A percentile compares a stretch with the other conserved stretches of the same genome.
Conservation (phyloP, 495 filamentous ascomycete genomes). For the Alectoria sarmentosa region DNA sequence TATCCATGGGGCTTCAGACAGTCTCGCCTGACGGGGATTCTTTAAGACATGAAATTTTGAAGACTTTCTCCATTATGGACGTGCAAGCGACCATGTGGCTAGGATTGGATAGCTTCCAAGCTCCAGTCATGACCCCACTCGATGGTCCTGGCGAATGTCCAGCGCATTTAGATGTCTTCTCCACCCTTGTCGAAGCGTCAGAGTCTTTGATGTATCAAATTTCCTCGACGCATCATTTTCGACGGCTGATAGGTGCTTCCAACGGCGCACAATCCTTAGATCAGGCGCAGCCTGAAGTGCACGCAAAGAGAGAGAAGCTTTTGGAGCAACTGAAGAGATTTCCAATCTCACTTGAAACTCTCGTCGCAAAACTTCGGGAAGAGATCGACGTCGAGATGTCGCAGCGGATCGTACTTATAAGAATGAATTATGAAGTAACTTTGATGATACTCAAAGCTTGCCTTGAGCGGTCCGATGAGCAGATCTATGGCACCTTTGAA, state of each 20-base stretch:
- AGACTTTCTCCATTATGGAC: slow-evolving; percentile 18
- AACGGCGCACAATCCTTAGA: no score
- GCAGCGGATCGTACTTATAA: slow-evolving; percentile 10
- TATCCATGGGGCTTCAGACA: background rate
- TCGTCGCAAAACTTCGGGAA: background rate
- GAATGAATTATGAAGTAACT: slow-evolving; percentile 11
- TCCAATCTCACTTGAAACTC: background rate
- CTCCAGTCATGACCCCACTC: background rate
- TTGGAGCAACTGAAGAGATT: background rate
- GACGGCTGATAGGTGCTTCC: background rate
- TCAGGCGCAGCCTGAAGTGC: background rate
- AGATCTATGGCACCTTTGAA: slow-evolving; percentile 5
- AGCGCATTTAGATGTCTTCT: background rate
- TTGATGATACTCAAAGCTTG: slow-evolving; percentile 9
- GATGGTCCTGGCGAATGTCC: background rate
- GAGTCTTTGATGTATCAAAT: slow-evolving; percentile 1
- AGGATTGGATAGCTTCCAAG: slow-evolving; percentile 10
- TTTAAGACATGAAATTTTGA: slow-evolving; percentile 10
- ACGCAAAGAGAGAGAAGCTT: background rate
- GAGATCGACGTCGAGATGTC: background rate
- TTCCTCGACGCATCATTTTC: background rate
- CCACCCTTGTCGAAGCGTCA: slow-evolving; percentile 9
- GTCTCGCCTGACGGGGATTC: background rate
- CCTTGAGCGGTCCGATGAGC: background rate
- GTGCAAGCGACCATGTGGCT: slow-evolving; percentile 22